These are phyloP conservation scores for Entonaema liquescens DNA, from an alignment of 495 filamentous ascomycete genomes.

Conservation along the genomic window DNA sequence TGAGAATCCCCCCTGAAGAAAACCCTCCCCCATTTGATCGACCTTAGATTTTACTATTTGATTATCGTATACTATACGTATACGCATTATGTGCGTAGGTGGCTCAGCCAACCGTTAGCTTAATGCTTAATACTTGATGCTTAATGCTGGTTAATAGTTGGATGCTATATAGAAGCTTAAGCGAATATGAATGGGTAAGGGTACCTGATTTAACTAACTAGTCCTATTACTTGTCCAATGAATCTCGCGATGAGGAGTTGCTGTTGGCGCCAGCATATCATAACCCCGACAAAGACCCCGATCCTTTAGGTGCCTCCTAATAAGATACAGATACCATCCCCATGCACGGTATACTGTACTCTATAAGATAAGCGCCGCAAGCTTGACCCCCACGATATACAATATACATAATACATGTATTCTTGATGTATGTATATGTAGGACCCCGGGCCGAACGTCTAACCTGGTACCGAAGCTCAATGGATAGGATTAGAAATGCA, in stretches of 20 bases:
- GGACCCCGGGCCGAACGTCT: neutral
- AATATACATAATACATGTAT: neutral
- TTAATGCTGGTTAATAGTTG: neutral
- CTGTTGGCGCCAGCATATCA: neutral
- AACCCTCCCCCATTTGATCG: neutral
- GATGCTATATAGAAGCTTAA: neutral
- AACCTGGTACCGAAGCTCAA: neutral
- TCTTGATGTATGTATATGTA: neutral
- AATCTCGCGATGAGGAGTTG: neutral
- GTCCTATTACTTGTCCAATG: slow-evolving; percentile 1
- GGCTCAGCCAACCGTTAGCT: neutral
- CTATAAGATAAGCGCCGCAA: neutral
- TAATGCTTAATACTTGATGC: too few species aligned
- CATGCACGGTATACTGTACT: neutral
- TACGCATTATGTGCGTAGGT: neutral
- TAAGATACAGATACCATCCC: neutral
- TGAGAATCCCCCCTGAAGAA: neutral
- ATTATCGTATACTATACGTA: neutral
- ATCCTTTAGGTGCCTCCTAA: neutral
- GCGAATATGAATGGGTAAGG: slow-evolving; percentile 2
- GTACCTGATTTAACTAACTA: neutral
- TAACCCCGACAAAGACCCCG: neutral
- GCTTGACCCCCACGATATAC: slow-evolving; percentile 1
- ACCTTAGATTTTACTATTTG: neutral
- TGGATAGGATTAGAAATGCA: neutral